phyloP scores from a whole-genome alignment of 2,329 filamentous ascomycete genomes.

The Madurella mycetomatis region DNA sequence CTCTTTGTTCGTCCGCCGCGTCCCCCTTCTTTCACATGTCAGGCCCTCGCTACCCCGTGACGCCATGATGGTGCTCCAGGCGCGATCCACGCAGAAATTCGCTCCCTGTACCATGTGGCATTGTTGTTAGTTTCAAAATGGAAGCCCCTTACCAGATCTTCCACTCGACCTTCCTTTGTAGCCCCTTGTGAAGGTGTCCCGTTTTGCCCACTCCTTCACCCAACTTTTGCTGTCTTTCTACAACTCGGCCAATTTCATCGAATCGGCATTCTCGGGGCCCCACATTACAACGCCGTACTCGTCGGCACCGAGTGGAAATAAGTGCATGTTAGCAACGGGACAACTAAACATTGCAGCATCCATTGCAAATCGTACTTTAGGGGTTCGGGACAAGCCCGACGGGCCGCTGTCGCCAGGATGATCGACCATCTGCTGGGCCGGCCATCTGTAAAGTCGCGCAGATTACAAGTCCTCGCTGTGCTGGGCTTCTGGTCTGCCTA shows the following conservation, averaged over 20 bases:
- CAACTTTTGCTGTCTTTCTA: not conserved
- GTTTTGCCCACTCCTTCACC: not conserved
- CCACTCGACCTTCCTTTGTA: not conserved
- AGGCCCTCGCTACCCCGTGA: not conserved
- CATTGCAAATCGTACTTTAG: not conserved
- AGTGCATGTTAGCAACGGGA: not conserved
- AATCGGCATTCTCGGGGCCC: not conserved
- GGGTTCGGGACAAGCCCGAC: not conserved
- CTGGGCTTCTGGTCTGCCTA: slow-evolving; percentile 89
- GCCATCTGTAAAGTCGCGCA: slow-evolving; percentile 84
- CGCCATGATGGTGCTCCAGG: not conserved
- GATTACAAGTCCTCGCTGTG: slow-evolving; percentile 87
- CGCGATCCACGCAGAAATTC: not conserved
- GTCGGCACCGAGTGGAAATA: not conserved
- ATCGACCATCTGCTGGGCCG: slow-evolving; percentile 88
- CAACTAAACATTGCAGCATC: not conserved
- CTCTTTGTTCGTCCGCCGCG: not conserved
- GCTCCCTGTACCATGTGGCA: not conserved
- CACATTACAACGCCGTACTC: not conserved
- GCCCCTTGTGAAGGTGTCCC: not conserved
- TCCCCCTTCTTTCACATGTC: slow-evolving; percentile 9
- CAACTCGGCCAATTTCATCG: not conserved
- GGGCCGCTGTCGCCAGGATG: slow-evolving; percentile 37
- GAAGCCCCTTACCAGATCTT: not conserved
- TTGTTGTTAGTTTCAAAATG: not conserved